These are phyloP conservation scores for Calocera cornea DNA, from an alignment of 768 basidiomycete genomes.

Conservation along the genomic window DNA sequence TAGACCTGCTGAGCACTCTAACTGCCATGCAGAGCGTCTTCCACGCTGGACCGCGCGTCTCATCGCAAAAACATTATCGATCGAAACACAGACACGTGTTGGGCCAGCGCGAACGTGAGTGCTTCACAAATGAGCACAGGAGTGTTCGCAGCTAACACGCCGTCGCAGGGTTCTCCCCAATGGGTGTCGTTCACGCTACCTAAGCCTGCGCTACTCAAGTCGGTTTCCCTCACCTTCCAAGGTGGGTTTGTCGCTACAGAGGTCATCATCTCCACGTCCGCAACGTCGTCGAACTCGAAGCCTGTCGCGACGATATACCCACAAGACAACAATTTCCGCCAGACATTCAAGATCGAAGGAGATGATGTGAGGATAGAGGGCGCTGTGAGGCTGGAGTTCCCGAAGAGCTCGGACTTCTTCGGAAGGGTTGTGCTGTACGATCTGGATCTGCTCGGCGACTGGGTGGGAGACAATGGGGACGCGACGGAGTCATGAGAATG, in stretches of 20 bases:
- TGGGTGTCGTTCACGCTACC: conserved; percentile 53
- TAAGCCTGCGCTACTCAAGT: conserved; percentile 40
- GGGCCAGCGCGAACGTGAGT: not conserved
- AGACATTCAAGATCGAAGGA: conserved; percentile 43
- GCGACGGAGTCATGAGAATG: not conserved
- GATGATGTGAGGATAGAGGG: not conserved
- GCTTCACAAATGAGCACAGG: not conserved
- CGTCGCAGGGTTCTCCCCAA: conserved; percentile 58
- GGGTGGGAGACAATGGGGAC: not conserved
- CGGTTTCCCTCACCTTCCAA: conserved; percentile 58
- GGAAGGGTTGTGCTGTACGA: conserved; percentile 68
- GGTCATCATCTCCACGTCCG: conserved; percentile 16
- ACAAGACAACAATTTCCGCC: conserved; percentile 63
- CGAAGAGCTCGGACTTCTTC: conserved; percentile 75
- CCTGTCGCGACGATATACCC: conserved; percentile 49
- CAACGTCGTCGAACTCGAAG: conserved; percentile 33
- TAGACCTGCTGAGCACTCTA: not conserved
- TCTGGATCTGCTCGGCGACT: conserved; percentile 21
- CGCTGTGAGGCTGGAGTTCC: conserved; percentile 46
- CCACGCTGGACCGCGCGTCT: not conserved
- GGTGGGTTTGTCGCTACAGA: conserved; percentile 67
- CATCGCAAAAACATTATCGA: not conserved
- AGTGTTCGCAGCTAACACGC: not conserved
- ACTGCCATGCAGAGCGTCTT: not conserved
- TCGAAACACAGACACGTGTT: not conserved